Base-by-base conservation (phyloP, 495 filamentous ascomycete genomes). In the Penicillium soppii region DNA sequence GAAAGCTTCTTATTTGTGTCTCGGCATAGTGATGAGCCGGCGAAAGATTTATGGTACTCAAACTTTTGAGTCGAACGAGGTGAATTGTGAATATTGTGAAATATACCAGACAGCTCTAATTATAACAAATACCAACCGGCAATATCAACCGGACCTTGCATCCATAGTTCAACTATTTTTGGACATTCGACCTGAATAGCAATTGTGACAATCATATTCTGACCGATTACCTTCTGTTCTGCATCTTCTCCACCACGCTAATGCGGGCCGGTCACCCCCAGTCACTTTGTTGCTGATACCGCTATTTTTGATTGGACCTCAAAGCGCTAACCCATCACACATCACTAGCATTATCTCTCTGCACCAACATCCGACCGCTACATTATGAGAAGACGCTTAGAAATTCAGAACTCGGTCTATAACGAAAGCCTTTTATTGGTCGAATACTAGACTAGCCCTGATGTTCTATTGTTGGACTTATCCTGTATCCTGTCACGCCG, bases 241-340 rank as follows among this genome's bases (percentile, higher is more conserved):
- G 23, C 37, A 33, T 46, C n/a, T 27, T 36, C 33, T 20, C 47
- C 48, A 52, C 51, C 41, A 23, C 59, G 57, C 62, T 66, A 66
- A 66, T 66, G 62, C 62, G 43, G 62, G 29, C 54, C 46, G 33
- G 39, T 66, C 62, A 66, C 62, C 46, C n/a, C 52, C 26, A 53
- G 36, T 63, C 56, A 66, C 59, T 37, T 30, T 37, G 27, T 39
- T 29, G 35, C 49, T 43, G 27, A 32, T 42, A 13, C 15, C 20
- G 29, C 8, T 40, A 12, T 12, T 12, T 33, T 43, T 62, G 53
- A 65, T 65, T 62, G 56, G 59, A 13, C 39, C 44, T 10, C 38
- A 16, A 23, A 53, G 62, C 59, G 62, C 62, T 60, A 62, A 56
- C 40, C 37, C 59, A 45, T 62, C 59, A 62, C 59, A 50, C 27